Evolutionary conservation across 495 filamentous ascomycete species (phyloP), one percentile per base, ranked within the genome.

Genomic region (Trypethelium eluteriae): DNA sequence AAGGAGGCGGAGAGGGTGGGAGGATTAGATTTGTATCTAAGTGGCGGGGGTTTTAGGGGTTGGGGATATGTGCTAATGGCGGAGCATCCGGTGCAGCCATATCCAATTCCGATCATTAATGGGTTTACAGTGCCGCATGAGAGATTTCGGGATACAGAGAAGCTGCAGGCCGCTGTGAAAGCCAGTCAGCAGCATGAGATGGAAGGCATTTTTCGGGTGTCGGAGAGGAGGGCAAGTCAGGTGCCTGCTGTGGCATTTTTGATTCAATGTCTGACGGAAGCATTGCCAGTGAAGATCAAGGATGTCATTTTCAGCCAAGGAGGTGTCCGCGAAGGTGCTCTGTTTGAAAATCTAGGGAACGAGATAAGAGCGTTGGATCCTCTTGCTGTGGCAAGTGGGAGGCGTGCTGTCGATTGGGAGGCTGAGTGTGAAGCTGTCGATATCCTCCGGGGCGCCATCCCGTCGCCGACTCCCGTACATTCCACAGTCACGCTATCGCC

Each of bases 11-110:
- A 78, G n/a, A 72, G 76, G 2, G 67, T 74, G 6, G 80, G 79
- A 0, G 89, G 89, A 3, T 83, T 92, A 65, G 84, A 87, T 11
- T 80, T 97, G 2, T 93, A 93, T 74, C 84, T 97, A 59, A 95
- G 89, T 63, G 93, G 93, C 9, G 93, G 93, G 12, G 93, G 93
- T 0, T 96, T 96, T 74, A 82, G 93, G 16, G 93, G 93, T 38
- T 96, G 94, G 79, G 92, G 93, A 10, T 93, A 90, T 75, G 82
- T 96, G 38, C 78, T 96, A 16, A 88, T 95, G 82, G 78, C 78
- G 53, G 81, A 83, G 62, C 86, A 90, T 62, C 74, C 79, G 1
- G 82, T 88, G 38, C 78, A 84, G 62, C 88, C 87, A 0, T 97
- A 97, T 69, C 93, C 93, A 0, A 89, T 96, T 16, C 88, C 91